Evolutionary conservation across 495 filamentous ascomycete species (phyloP), one percentile per base, ranked within the genome.

Genomic region (Penicillium canescens): DNA sequence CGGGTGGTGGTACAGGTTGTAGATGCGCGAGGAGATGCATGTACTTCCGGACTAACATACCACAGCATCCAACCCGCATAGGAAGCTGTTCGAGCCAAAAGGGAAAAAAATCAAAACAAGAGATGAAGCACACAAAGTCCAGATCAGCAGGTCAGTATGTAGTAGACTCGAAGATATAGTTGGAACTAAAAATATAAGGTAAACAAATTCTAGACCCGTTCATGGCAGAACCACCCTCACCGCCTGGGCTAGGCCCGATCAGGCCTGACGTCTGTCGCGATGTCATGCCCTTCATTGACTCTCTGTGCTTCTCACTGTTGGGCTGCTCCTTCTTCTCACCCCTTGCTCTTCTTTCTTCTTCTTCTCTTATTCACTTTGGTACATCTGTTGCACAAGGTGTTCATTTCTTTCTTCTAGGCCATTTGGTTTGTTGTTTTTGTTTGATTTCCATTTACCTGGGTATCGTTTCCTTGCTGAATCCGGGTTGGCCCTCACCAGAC

Each of bases 211-310:
- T 53, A 44, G 50, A 12, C 50, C 42, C 42, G n/a, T 42, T 20
- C n/a, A 4, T 42, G 61, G 61, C 61, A 67, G 54, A 67, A 67
- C 31, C 8, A 13, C 1, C 28, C 34, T 52, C 53, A 60, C 64
- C 63, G 60, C 61, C 55, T 46, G 38, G 16, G 44, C 66, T 69
- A 69, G 46, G 46, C 66, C 66, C 42, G 57, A 58, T 62, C 39
- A 40, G 66, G 66, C 52, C 53, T 67, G 63, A 67, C 61, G 58
- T 66, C 57, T 66, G 51, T 55, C 54, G 52, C 61, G 60, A 65
- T 67, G 64, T 67, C 63, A 69, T 69, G 61, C 50, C 50, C 53
- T 54, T 56, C 53, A 36, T 50, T 35, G 52, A 39, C 55, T 55
- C 40, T 60, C 45, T 62, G 49, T 37, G 47, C 50, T 61, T 57